Conservation (phyloP, 1,139 yeast genomes). For the Geotrichum carabidarum region DNA sequence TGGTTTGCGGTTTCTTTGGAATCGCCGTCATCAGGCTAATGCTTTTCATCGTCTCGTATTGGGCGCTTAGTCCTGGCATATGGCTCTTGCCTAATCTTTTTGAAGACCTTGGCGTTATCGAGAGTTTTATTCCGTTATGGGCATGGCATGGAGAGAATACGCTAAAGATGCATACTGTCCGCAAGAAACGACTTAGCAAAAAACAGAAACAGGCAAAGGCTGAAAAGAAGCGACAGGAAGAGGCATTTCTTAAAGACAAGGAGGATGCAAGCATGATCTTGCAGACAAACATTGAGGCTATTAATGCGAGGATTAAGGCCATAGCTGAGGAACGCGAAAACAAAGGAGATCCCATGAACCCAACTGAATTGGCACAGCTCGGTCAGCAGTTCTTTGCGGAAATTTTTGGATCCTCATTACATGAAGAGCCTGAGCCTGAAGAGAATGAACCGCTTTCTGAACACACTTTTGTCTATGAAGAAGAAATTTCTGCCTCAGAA, state of each 20-base stretch:
- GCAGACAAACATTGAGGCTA: conserved; percentile 1
- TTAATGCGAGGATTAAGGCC: conserved; percentile 12
- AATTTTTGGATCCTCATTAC: not conserved
- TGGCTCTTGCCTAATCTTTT: conserved; percentile 96
- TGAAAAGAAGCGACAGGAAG: not conserved
- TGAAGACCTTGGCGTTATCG: conserved; percentile 91
- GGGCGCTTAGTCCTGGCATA: conserved; percentile 63
- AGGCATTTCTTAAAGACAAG: not conserved
- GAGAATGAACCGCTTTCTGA: no score
- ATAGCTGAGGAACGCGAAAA: conserved; percentile 5
- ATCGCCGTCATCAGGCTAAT: conserved; percentile 76
- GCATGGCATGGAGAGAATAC: conserved; percentile 61
- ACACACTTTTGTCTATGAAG: no score
- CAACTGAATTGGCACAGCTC: conserved; percentile 2
- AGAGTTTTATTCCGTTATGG: conserved; percentile 82
- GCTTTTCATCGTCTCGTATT: conserved; percentile 58
- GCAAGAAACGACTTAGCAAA: conserved; percentile 24
- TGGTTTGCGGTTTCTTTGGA: conserved; percentile 69
- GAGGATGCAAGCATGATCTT: conserved; percentile 4
- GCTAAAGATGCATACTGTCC: conserved; percentile 31
- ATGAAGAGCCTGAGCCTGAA: no score
- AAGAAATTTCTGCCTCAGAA: no score
- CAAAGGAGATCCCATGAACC: conserved; percentile 11
- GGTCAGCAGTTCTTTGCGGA: conserved; percentile 8
- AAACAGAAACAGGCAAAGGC: conserved; percentile 7